Conservation (phyloP, 495 filamentous ascomycete species). For the Aspergillus affinis region DNA sequence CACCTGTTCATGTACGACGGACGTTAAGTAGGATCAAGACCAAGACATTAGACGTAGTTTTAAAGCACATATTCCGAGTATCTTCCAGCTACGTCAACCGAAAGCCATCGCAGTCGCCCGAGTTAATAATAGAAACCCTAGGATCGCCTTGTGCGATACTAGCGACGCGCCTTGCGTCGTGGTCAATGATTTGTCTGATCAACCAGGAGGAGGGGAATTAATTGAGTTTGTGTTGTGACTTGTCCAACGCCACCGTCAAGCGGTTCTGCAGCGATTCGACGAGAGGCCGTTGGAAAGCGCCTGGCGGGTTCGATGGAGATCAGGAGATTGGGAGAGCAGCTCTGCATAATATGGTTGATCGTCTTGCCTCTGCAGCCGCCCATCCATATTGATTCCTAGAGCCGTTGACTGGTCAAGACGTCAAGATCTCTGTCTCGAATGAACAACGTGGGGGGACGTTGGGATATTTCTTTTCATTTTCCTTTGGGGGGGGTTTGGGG, state of each 20-base stretch:
- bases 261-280: conserved; percentile 8
- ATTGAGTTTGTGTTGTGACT: conserved; percentile 13
- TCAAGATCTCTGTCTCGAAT: conserved; percentile 12
- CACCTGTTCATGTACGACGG: conserved; percentile 6
- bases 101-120: not conserved
- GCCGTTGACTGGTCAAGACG: not conserved
- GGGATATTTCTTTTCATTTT: conserved; percentile 2
- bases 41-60: not conserved
- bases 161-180: not conserved
- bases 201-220: not conserved
- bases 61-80: not conserved
- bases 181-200: not conserved
- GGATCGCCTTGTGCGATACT: not conserved
- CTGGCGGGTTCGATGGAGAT: not conserved
- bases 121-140: not conserved
- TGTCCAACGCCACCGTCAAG: conserved; percentile 18
- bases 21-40: not conserved
- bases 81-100: too few relatives aligned
- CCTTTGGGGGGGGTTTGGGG: not conserved
- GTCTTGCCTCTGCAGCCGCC: not conserved
- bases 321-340: not conserved
- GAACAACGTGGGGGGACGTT: conserved; percentile 20
- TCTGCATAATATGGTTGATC: not conserved
- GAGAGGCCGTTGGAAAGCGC: not conserved
- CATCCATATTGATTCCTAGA: not conserved